These are phyloP conservation scores for Tanacetum coccineum DNA, from an alignment of 129 eudicot species.

Conservation along the genomic window DNA sequence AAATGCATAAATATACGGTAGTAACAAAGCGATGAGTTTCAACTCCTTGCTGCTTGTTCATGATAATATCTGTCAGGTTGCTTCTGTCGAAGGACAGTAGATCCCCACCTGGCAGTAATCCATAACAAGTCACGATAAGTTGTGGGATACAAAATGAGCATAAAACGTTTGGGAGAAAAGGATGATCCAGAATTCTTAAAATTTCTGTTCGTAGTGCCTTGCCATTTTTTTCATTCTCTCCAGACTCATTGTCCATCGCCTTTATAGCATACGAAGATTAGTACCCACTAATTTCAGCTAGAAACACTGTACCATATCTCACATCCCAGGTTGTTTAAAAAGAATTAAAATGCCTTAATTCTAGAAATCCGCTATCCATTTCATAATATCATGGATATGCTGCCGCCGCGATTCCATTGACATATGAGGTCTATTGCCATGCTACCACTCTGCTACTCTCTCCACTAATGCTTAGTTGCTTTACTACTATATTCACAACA, in stretches of 20 bases:
- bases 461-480: slow-evolving; percentile 79
- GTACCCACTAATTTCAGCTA: slow-evolving; percentile 52
- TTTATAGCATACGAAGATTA: slow-evolving; percentile 69
- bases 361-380: slow-evolving; percentile 19
- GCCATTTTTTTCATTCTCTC: slow-evolving; percentile 75
- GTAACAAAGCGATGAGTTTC: neutral
- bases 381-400: slow-evolving; percentile 44
- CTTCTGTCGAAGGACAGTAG: slow-evolving; percentile 81
- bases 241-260: slow-evolving; percentile 91
- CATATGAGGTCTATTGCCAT: slow-evolving; percentile 46
- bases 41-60: slow-evolving; percentile 78
- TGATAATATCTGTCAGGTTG: slow-evolving; percentile 74
- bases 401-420: slow-evolving; percentile 73
- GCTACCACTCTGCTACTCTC: slow-evolving; percentile 73
- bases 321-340: slow-evolving; percentile 28
- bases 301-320: slow-evolving; percentile 30
- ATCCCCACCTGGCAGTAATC: slow-evolving; percentile 98
- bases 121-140: slow-evolving; percentile 82
- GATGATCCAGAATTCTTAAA: slow-evolving; percentile 81
- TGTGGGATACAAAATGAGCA: slow-evolving; percentile 78
- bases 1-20: neutral
- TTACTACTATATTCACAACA: slow-evolving; percentile 80
- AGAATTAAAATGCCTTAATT: slow-evolving; percentile 21
- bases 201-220: slow-evolving; percentile 81
- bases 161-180: slow-evolving; percentile 87